phyloP scores from a whole-genome alignment of 1,139 yeast genomes.

The Candida anutae region DNA sequence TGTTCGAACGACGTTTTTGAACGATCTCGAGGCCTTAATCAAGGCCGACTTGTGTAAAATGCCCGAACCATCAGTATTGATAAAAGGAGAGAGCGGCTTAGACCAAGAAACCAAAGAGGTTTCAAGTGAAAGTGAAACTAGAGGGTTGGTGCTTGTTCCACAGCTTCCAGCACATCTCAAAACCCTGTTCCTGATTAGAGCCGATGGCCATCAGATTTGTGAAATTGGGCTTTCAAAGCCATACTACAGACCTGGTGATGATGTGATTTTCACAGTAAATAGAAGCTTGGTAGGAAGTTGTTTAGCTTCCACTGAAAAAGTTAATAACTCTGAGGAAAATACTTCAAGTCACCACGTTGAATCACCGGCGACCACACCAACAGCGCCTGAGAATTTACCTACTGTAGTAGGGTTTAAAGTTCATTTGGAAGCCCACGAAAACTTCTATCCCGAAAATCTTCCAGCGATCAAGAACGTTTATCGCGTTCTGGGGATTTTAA shows the following conservation, averaged over 20 bases:
- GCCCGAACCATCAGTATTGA: constrained; percentile 26
- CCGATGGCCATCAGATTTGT: constrained; percentile 28
- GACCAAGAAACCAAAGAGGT: constrained; percentile 9
- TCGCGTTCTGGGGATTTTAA: constrained; percentile 20
- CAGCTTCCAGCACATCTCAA: constrained; percentile 27
- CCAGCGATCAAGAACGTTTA: constrained; percentile 1
- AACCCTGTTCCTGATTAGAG: constrained; percentile 31
- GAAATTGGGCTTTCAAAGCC: constrained; percentile 31
- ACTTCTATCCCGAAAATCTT: constrained; percentile 9
- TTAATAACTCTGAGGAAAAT: too few species aligned
- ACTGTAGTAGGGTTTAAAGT: constrained; percentile 27
- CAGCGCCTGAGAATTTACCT: too few species aligned
- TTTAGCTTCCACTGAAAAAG: too few species aligned
- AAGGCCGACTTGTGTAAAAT: constrained; percentile 27
- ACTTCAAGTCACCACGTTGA: too few species aligned
- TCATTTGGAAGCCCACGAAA: constrained; percentile 36
- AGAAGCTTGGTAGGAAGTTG: too few species aligned
- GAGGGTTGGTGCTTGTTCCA: constrained; percentile 11
- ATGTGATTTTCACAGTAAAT: constrained; percentile 28
- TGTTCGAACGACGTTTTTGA: constrained; percentile 17
- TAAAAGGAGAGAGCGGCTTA: constrained; percentile 21
- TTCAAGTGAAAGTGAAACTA: too few species aligned
- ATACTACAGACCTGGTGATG: constrained; percentile 44
- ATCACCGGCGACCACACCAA: too few species aligned
- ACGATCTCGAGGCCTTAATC: constrained; percentile 26